phyloP scores from a whole-genome alignment of 2,329 filamentous ascomycete genomes.

The Sporothrix mexicana region DNA sequence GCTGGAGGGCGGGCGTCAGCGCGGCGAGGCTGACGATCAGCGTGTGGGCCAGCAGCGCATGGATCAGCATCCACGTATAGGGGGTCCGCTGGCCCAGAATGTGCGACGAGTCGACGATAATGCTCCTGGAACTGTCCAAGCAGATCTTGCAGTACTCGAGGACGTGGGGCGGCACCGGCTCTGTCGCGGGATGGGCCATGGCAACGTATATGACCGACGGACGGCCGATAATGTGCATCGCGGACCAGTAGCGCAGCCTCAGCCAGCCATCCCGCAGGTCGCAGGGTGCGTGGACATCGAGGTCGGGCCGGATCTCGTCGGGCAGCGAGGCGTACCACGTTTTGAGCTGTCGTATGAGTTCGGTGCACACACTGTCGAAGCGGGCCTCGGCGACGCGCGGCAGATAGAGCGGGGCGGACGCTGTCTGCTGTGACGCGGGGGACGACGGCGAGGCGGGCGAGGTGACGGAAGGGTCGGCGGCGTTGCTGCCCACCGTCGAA shows the following conservation, averaged over 20 bases:
- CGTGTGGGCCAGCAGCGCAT: not conserved
- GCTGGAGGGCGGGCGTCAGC: not conserved
- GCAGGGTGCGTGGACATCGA: not conserved
- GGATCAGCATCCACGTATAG: not conserved
- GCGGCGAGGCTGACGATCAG: not conserved
- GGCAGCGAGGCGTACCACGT: not conserved
- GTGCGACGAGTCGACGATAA: not conserved
- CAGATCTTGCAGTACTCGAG: not conserved
- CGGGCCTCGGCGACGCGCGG: not conserved
- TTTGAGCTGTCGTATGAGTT: not conserved
- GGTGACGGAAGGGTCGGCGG: not conserved
- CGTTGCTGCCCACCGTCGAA: not conserved
- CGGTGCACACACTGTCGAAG: not conserved
- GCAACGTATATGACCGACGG: not conserved
- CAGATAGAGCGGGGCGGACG: not conserved
- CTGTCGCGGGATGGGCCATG: not conserved
- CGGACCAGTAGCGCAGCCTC: constrained; percentile 1
- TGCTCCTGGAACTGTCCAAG: not conserved
- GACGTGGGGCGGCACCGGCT: not conserved
- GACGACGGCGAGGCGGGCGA: not conserved
- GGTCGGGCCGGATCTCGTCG: not conserved
- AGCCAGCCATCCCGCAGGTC: not conserved
- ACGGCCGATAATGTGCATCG: constrained; percentile 1
- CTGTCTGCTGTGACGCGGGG: not conserved
- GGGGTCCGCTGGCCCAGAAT: not conserved